Base-by-base conservation (phyloP, 257 asterid species). In the Agastache rugosa region DNA sequence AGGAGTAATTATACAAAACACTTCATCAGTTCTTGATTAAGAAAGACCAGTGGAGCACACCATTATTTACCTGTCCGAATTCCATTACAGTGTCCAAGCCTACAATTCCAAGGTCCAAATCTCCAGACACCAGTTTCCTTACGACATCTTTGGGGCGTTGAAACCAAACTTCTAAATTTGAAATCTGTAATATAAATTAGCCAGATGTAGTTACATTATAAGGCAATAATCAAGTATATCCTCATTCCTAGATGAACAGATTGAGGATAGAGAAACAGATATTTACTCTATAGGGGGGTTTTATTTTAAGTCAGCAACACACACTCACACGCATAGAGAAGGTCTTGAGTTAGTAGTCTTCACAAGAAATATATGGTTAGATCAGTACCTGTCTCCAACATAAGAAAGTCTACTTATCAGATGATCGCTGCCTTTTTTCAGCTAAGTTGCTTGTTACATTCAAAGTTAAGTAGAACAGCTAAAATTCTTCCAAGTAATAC, bases 121-220 rank as follows among this genome's bases (percentile, higher is more conserved):
- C 98, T 84, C 99, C 99, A 7, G 98, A 87, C 16, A 85, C 86
- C 85, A 94, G 84, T 80, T 92, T 94, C 82, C 99, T 85, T 75
- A 94, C 98, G 4, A 94, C 83, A 66, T 94, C 99, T 82, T 94
- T 94, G 35, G 97, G 99, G 85, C 99, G 93, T 80, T 94, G 99
- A 87, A 85, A 90, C 99, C 99, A 94, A 56, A 94, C 98, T 82
- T 94, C 97, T 77, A 94, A 73, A 78, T 89, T 85, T 25, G 93
- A 71, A 71, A 94, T 81, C 99, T 94, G 94, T 54, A 73, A 80
- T 25, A 81, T 63, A 61, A 22, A 64, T 11, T 51, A 60, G 73
- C 56, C 27, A 48, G 15, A 55, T 48, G 76, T 44, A 27, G 72
- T 71, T 76, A 76, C 45, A 58, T 25, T 62, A 45, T 20, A 34